Base-by-base conservation (phyloP, 2,329 filamentous ascomycete genomes). In the Ophiosphaerella korrae region DNA sequence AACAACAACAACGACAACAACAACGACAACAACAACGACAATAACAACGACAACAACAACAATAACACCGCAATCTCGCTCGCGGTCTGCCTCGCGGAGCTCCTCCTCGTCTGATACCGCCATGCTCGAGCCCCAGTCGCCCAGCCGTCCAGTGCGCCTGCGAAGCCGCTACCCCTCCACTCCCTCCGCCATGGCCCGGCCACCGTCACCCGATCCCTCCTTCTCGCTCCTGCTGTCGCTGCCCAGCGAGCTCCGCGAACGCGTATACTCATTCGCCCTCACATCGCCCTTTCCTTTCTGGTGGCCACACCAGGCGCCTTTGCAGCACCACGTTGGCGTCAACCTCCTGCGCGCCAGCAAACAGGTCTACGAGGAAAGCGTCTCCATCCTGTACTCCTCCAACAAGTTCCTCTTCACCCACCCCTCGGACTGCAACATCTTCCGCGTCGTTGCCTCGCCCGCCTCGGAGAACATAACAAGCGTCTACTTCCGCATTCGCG, bases 331-430 rank as follows among this genome's bases (percentile, higher is more conserved):
- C 52, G 55, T 69, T 26, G 60, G 54, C 36, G 55, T 66, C 24
- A 49, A 45, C 23, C 69, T 75, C 8, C 58, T 75, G 12, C 64
- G 53, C 7, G 53, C 60, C 9, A 68, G 57, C 47, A 58, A 53
- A 8, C 66, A 70, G 42, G 57, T 75, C 23, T 62, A 73, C 53
- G 47, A 55, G 11, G 73, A 75, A 44, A 66, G 71, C 3, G 63
- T 63, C 4, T 64, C 67, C 0, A 51, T 74, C 12, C 62, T 75
- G n/a, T 75, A 75, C 56, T 47, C 60, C 11, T 43, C 43, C 14
- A 75, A 75, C 61, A 70, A 66, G 41, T 72, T 75, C 48, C 57
- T 71, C 45, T 75, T 75, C 62, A 66, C 62, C 4, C 72, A 75
- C 44, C 73, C 73, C 6, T 71, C 66, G 42, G 73, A 75, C 49